Percentiles rank a stretch among this genome's conserved stretches.
Conservation (phyloP, 345 rosid species). For the Ceriops decandra region DNA sequence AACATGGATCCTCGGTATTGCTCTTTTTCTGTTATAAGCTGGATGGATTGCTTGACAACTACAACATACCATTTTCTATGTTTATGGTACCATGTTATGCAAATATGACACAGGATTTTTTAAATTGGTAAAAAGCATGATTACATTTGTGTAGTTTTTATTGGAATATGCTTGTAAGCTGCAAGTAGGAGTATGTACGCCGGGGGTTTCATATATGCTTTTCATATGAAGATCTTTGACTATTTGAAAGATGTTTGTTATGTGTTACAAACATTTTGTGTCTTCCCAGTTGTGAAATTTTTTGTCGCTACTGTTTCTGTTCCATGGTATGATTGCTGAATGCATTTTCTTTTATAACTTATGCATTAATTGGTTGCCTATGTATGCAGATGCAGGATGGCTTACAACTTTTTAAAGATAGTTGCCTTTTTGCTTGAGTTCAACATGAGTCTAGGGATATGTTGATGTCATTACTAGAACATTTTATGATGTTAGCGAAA, state of each 20-base stretch:
- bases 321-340: neutral
- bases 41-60: neutral
- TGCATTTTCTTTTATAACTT: neutral
- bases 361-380: too few species aligned
- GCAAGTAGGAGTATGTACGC: too few species aligned
- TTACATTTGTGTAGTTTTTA: too few species aligned
- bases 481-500: neutral
- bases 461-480: too few species aligned
- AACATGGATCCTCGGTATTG: constrained; percentile 85
- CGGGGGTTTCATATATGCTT: neutral
- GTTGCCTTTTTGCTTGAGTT: neutral
- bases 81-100: neutral
- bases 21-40: constrained; percentile 5
- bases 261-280: neutral
- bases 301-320: too few species aligned
- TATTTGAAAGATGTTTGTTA: neutral
- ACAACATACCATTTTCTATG: neutral
- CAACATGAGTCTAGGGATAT: too few species aligned
- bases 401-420: neutral
- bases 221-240: neutral
- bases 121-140: too few species aligned
- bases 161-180: too few species aligned
- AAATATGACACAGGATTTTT: too few species aligned
- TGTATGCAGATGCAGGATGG: too few species aligned
- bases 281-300: neutral